These are phyloP conservation scores for Cicer pinnatifidum DNA, from an alignment of 306 rosid species.

Conservation along the genomic window DNA sequence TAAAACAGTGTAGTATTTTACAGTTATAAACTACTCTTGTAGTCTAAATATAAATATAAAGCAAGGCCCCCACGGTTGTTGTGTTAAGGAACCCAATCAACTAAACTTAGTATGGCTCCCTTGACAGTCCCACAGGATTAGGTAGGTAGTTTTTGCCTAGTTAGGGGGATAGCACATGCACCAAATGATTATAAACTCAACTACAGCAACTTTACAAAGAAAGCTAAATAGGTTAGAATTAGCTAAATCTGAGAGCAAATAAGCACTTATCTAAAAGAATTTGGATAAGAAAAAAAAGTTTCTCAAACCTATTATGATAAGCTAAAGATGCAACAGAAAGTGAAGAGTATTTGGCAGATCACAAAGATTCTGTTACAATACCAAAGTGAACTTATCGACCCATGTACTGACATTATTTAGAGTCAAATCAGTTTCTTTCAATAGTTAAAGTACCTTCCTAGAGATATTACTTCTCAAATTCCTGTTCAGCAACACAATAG, in stretches of 20 bases:
- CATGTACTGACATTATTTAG: not conserved
- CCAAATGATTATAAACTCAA: not conserved
- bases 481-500: constrained; percentile 43
- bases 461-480: constrained; percentile 66
- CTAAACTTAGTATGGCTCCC: not conserved
- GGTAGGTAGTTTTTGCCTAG: not conserved
- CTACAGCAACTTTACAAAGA: not conserved
- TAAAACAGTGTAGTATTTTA: not conserved
- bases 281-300: not conserved
- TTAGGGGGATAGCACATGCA: not conserved
- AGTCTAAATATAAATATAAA: not conserved
- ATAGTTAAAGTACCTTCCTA: constrained; percentile 67
- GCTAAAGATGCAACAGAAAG: not conserved
- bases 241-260: not conserved
- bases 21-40: not conserved
- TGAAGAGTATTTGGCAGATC: no score
- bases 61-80: not conserved
- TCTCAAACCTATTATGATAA: no score
- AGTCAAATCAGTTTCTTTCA: constrained; percentile 65
- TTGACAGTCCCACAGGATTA: not conserved
- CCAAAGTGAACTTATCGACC: not conserved
- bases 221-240: not conserved
- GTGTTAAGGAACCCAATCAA: not conserved
- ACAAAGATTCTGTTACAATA: not conserved
- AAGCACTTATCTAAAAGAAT: not conserved